Percentiles rank a stretch among this genome's conserved stretches.
These are phyloP conservation scores for Prunella vulgaris DNA, from an alignment of 257 asterid genomes.

Conservation along the genomic window DNA sequence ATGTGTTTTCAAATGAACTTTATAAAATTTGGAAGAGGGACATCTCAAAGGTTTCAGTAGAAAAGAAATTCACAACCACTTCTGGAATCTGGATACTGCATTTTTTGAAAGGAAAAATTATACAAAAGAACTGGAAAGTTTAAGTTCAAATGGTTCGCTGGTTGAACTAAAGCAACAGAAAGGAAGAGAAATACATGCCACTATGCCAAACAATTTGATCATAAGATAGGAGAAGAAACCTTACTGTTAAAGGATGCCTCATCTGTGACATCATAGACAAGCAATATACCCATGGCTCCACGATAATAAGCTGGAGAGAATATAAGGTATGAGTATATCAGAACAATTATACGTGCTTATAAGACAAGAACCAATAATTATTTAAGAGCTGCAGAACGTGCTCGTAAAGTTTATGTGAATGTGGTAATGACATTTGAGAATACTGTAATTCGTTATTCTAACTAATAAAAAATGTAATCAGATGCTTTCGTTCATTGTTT, in stretches of 20 bases:
- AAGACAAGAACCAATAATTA: not conserved
- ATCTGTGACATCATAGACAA: conserved; percentile 63
- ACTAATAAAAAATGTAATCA: not conserved
- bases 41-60: not conserved
- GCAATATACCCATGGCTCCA: conserved; percentile 65
- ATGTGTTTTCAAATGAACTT: conserved; percentile 2
- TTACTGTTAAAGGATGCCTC: conserved; percentile 63
- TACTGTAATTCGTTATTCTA: not conserved
- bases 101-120: not conserved
- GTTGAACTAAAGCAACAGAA: conserved; percentile 5
- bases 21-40: not conserved
- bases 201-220: not conserved
- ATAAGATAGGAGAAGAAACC: conserved; percentile 17
- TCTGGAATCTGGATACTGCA: not conserved
- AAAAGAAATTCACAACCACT: not conserved
- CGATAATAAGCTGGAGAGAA: conserved; percentile 54
- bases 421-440: not conserved
- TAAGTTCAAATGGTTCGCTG: not conserved
- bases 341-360: not conserved
- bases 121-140: conserved; percentile 2
- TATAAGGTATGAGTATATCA: conserved; percentile 13
- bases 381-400: conserved; percentile 2
- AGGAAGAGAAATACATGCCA: not conserved
- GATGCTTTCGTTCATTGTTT: not conserved
- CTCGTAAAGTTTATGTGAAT: not conserved